A percentile compares a stretch with the other conserved stretches of the same genome.
Evolutionary conservation across 139 green algal species (phyloP).

Genomic region (Tetradesmus obliquus): DNA sequence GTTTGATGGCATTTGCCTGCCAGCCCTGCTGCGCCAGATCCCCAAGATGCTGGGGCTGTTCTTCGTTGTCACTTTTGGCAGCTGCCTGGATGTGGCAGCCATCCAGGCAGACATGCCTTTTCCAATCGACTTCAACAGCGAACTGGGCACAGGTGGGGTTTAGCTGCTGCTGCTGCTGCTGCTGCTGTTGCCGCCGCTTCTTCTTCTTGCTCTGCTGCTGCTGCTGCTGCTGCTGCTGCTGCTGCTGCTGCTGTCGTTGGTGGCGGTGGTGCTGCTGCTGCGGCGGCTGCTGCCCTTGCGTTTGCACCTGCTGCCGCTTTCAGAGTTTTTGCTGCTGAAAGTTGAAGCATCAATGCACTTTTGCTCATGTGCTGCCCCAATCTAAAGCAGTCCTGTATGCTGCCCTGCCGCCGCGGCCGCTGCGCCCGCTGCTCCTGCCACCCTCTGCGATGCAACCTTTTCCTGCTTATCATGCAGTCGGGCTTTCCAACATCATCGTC

Average conservation of each 20-base stretch:
- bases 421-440: too few species aligned
- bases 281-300: too few species aligned
- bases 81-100: slow-evolving; percentile 80
- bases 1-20: slow-evolving; percentile 63
- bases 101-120: slow-evolving; percentile 70
- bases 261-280: too few species aligned
- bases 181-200: background rate
- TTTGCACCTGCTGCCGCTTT: too few species aligned
- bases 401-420: too few species aligned
- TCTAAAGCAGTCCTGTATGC: background rate
- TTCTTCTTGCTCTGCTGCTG: background rate
- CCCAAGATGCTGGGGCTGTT: slow-evolving; percentile 79
- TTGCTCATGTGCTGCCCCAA: too few species aligned
- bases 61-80: slow-evolving; percentile 86
- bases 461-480: slow-evolving; percentile 43
- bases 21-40: slow-evolving; percentile 60
- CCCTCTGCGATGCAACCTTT: too few species aligned
- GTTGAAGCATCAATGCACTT: too few species aligned
- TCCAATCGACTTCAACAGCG: slow-evolving; percentile 82
- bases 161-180: background rate
- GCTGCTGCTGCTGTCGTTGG: too few species aligned
- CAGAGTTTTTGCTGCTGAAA: too few species aligned
- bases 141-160: slow-evolving; percentile 65
- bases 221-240: background rate
- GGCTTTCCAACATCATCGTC: slow-evolving; percentile 74